Percentiles rank a stretch among this genome's conserved stretches.
These are phyloP conservation scores for Nitzschia palea DNA, from an alignment of 108 stramenopile species.

Conservation along the genomic window DNA sequence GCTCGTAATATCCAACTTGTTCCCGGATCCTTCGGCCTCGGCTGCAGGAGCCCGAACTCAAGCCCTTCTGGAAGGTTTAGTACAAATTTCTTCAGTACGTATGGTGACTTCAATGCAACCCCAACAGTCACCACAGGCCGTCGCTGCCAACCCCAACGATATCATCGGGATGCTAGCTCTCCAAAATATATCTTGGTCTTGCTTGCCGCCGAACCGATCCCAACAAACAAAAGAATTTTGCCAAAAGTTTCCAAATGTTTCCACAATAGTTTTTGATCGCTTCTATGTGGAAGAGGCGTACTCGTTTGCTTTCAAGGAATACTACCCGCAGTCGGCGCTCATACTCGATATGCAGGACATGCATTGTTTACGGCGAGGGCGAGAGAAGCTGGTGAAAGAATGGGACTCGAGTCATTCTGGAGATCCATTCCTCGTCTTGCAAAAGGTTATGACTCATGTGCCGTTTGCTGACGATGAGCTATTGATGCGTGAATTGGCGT, in stretches of 20 bases:
- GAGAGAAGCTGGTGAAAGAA: conserved; percentile 50
- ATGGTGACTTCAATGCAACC: conserved; percentile 26
- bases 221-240: conserved; percentile 1
- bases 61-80: conserved; percentile 47
- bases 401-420: conserved; percentile 2
- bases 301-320: conserved; percentile 57
- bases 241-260: background rate
- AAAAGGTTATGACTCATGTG: background rate
- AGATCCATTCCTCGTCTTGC: conserved; percentile 22
- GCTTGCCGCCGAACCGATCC: conserved; percentile 26
- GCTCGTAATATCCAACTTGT: conserved; percentile 47
- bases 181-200: conserved; percentile 10
- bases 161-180: conserved; percentile 1
- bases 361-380: conserved; percentile 59
- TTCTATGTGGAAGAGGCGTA: conserved; percentile 76
- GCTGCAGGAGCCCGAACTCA: conserved; percentile 67
- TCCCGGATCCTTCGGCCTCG: conserved; percentile 63
- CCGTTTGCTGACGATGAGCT: background rate
- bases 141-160: background rate
- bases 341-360: conserved; percentile 88
- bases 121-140: background rate
- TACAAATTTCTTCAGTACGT: conserved; percentile 23
- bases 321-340: conserved; percentile 43
- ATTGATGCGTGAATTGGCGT: conserved; percentile 63
- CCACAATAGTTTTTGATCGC: conserved; percentile 67